Evolutionary conservation across 75 land plant genomes (phyloP).

Genomic region (Gnetum montanum): DNA sequence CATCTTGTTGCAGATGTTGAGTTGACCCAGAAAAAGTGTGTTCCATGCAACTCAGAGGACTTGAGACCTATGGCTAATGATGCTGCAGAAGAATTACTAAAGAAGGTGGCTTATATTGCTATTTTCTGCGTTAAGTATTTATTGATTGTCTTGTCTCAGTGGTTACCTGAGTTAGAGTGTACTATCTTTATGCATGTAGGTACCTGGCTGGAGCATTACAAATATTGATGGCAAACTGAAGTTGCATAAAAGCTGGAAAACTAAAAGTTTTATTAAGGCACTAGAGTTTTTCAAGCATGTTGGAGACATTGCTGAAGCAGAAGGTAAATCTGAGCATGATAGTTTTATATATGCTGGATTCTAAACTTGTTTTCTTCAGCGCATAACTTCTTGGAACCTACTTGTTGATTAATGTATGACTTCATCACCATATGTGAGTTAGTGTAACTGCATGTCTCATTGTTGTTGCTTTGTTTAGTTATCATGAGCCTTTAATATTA

Average conservation of each 20-base stretch:
- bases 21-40: constrained; percentile 73
- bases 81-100: constrained; percentile 48
- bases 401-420: too few relatives aligned
- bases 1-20: constrained; percentile 18
- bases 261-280: constrained; percentile 79
- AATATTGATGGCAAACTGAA: constrained; percentile 54
- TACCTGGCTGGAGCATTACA: constrained; percentile 63
- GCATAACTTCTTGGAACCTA: too few relatives aligned
- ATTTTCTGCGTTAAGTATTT: neutral
- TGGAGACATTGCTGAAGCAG: constrained; percentile 87
- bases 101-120: constrained; percentile 27
- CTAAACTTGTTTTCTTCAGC: neutral
- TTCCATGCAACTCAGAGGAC: constrained; percentile 68
- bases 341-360: neutral
- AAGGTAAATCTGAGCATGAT: constrained; percentile 60
- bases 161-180: neutral
- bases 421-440: too few relatives aligned
- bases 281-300: constrained; percentile 75
- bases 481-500: too few relatives aligned
- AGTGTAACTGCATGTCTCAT: too few relatives aligned
- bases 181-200: constrained; percentile 12
- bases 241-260: constrained; percentile 68
- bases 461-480: too few relatives aligned
- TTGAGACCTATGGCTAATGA: constrained; percentile 66
- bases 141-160: neutral